Evolutionary conservation across 2,329 filamentous ascomycete species (phyloP).

Genomic region (Colletotrichum chlorophyti): DNA sequence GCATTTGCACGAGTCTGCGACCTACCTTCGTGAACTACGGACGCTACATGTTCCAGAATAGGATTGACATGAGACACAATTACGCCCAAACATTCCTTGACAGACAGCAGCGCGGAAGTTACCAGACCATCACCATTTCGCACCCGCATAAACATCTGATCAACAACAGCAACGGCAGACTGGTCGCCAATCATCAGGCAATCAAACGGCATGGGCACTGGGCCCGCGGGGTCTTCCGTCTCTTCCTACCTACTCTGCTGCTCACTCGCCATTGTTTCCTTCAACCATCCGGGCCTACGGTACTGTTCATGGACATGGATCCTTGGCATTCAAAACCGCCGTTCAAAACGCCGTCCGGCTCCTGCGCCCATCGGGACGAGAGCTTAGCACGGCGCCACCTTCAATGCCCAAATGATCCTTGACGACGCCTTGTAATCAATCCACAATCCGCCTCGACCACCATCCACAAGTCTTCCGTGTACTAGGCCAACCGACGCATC

Average conservation of each 20-base stretch:
- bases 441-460: not conserved
- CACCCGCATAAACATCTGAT: not conserved
- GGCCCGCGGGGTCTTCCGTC: not conserved
- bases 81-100: slow-evolving; percentile 10
- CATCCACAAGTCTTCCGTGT: too few relatives aligned
- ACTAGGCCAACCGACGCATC: not conserved
- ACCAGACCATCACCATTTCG: not conserved
- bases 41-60: not conserved
- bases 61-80: slow-evolving; percentile 2
- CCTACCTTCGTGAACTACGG: too few relatives aligned
- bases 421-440: not conserved
- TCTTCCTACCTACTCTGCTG: not conserved
- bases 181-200: not conserved
- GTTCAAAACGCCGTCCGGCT: not conserved
- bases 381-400: slow-evolving; percentile 4
- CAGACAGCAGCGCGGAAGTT: not conserved
- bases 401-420: not conserved
- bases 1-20: not conserved
- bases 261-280: not conserved
- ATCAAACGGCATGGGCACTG: not conserved
- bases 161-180: not conserved
- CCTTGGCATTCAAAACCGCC: not conserved
- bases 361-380: not conserved
- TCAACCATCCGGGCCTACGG: not conserved
- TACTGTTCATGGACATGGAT: not conserved